Evolutionary conservation across 2,329 filamentous ascomycete genomes (phyloP).

Genomic region (Neonectria magnoliae): DNA sequence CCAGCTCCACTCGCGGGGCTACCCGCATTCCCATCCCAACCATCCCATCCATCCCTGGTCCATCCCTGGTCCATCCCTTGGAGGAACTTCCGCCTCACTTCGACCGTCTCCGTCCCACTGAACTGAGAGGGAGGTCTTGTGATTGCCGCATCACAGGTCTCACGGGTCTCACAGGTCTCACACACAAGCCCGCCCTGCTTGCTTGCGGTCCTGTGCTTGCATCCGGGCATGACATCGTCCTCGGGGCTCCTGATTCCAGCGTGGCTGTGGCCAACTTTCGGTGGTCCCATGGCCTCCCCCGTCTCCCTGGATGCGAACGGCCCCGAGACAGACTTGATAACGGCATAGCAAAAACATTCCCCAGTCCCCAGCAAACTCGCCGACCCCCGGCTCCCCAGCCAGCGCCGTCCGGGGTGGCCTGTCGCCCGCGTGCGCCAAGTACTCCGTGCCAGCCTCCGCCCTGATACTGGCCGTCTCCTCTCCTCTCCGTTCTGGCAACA

Average conservation of each 20-base stretch:
- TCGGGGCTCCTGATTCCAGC: background rate
- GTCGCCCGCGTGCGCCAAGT: conserved; percentile 21
- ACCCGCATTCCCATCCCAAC: conserved; percentile 27
- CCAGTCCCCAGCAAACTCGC: conserved; percentile 27
- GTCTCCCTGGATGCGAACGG: background rate
- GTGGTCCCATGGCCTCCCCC: background rate
- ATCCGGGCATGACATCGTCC: background rate
- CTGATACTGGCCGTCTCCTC: conserved; percentile 27
- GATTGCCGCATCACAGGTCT: conserved; percentile 5
- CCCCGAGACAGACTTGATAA: background rate
- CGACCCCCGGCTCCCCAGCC: conserved; percentile 30
- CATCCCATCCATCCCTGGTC: background rate
- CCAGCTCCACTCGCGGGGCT: conserved; percentile 41
- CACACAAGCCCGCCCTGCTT: background rate
- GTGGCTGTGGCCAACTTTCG: background rate
- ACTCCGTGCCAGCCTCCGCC: conserved; percentile 36
- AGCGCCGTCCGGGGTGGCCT: conserved; percentile 22
- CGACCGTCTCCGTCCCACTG: conserved; percentile 6
- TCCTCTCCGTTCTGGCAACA: conserved; percentile 18
- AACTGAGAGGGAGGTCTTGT: background rate
- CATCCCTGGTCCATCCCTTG: conserved; percentile 37
- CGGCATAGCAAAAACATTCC: background rate
- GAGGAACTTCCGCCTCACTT: conserved; percentile 41
- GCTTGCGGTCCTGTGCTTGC: background rate
- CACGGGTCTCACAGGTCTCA: background rate